These are phyloP conservation scores for Solanum arcanum DNA, from an alignment of 257 asterid species.

Conservation along the genomic window DNA sequence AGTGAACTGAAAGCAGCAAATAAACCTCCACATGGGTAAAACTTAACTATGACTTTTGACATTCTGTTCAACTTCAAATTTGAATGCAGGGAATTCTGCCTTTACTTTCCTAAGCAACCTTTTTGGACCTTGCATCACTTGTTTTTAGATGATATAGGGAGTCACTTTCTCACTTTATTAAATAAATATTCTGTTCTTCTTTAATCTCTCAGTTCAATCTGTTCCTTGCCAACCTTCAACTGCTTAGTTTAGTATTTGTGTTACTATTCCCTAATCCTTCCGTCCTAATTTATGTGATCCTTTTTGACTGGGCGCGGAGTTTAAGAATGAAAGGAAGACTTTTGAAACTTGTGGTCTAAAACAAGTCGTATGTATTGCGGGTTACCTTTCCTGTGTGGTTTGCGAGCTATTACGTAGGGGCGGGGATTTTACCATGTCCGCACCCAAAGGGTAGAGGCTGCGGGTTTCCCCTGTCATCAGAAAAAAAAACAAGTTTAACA, in stretches of 20 bases:
- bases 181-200: neutral
- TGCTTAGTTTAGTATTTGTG: neutral
- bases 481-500: too few species aligned
- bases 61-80: neutral
- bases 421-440: rapidly evolving
- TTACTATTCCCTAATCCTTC: neutral
- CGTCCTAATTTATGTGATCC: neutral
- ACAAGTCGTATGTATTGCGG: neutral
- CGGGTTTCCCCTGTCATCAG: too few species aligned
- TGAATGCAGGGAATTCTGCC: neutral
- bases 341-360: neutral
- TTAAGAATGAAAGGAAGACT: neutral
- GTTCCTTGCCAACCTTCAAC: neutral
- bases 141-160: neutral
- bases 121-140: constrained; percentile 6
- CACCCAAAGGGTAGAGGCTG: too few species aligned
- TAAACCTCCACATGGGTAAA: constrained; percentile 1
- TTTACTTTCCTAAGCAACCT: constrained; percentile 5
- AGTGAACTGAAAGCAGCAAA: neutral
- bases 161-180: neutral
- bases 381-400: too few species aligned
- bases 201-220: neutral
- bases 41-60: constrained; percentile 13
- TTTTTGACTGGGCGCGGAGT: neutral
- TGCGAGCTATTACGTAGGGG: too few species aligned